phyloP scores from a whole-genome alignment of 106 monocot genomes.

The Chionographis japonica region DNA sequence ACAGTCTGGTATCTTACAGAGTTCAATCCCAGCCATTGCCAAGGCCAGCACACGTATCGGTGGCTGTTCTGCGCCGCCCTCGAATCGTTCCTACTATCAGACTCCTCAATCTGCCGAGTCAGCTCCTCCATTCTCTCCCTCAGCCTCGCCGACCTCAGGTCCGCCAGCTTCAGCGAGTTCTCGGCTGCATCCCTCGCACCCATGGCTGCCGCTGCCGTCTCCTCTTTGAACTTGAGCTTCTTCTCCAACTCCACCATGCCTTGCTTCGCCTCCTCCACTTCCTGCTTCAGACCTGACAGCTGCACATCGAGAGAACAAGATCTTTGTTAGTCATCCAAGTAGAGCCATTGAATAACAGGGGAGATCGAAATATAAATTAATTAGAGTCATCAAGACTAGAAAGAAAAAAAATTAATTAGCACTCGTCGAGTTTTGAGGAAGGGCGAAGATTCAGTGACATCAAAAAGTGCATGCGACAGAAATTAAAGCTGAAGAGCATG shows the following conservation, averaged over 20 bases:
- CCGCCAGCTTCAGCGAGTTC: conserved; percentile 71
- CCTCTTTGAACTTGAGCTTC: conserved; percentile 97
- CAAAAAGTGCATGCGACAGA: too few relatives aligned
- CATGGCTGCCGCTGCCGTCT: conserved; percentile 83
- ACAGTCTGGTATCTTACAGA: conserved; percentile 36
- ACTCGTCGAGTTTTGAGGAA: too few relatives aligned
- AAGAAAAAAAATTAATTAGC: too few relatives aligned
- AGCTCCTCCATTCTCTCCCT: conserved; percentile 90
- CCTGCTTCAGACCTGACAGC: conserved; percentile 61
- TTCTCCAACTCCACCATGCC: conserved; percentile 55
- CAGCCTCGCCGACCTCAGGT: conserved; percentile 56
- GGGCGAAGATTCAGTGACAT: too few relatives aligned
- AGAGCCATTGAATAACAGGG: too few relatives aligned
- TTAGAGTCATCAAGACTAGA: too few relatives aligned
- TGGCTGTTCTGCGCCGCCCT: conserved; percentile 17
- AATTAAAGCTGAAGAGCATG: too few relatives aligned
- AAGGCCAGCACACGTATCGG: conserved; percentile 93
- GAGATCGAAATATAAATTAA: too few relatives aligned
- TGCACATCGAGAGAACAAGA: conserved; percentile 13
- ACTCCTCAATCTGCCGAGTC: conserved; percentile 64
- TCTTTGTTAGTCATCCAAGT: too few relatives aligned
- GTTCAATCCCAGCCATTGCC: conserved; percentile 92
- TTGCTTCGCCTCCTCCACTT: conserved; percentile 75
- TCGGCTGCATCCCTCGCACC: conserved; percentile 97
- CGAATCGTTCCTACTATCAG: conserved; percentile 33